These are phyloP conservation scores for Cladorrhinum sp. DNA, from an alignment of 2,329 filamentous ascomycete species.

Conservation along the genomic window DNA sequence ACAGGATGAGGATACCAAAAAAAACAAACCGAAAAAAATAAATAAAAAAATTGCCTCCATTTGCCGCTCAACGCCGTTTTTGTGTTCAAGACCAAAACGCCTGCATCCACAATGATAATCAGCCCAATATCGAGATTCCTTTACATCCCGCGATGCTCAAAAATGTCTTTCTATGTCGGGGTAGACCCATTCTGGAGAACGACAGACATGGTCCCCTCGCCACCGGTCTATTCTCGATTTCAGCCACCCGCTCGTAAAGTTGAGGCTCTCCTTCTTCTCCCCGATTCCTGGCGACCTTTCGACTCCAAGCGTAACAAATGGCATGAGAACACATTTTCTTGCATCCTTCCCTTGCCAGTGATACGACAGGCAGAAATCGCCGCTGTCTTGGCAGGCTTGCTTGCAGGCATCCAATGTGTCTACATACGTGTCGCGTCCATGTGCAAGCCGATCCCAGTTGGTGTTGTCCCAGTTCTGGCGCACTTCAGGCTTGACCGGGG, in stretches of 20 bases:
- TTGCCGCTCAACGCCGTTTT: neutral
- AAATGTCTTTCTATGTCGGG: slow-evolving; percentile 20
- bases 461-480: slow-evolving; percentile 23
- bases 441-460: slow-evolving; percentile 19
- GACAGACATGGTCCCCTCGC: slow-evolving; percentile 17
- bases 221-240: slow-evolving; percentile 22
- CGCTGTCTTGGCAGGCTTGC: slow-evolving; percentile 22
- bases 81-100: neutral
- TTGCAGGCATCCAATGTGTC: slow-evolving; percentile 21
- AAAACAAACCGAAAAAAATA: too few species aligned
- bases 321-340: slow-evolving; percentile 22
- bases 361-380: slow-evolving; percentile 25
- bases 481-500: slow-evolving; percentile 28
- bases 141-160: neutral
- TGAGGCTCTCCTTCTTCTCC: slow-evolving; percentile 8
- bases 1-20: neutral
- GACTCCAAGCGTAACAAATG: slow-evolving; percentile 19
- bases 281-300: slow-evolving; percentile 10
- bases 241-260: slow-evolving; percentile 26
- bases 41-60: too few species aligned
- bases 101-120: too few species aligned
- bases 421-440: slow-evolving; percentile 7
- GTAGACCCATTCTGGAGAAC: slow-evolving; percentile 23
- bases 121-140: too few species aligned
- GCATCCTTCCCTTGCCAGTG: slow-evolving; percentile 21